Evolutionary conservation across 129 eudicot genomes (phyloP).

Genomic region (Deinandra increscens): DNA sequence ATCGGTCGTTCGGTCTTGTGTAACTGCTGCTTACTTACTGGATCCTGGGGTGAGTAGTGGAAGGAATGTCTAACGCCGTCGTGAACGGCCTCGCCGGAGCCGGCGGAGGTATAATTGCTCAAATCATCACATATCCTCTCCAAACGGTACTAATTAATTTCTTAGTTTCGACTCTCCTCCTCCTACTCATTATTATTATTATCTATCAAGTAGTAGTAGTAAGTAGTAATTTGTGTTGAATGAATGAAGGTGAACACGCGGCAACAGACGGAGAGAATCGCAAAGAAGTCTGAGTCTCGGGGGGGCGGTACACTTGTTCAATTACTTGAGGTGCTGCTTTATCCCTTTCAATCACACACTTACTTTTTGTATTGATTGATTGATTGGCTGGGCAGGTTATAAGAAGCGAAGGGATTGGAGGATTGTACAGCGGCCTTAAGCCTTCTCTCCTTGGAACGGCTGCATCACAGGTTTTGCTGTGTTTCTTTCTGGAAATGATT

Average conservation of each 20-base stretch:
- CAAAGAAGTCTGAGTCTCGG: conserved; percentile 39
- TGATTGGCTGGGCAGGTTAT: conserved; percentile 48
- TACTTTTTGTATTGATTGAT: background rate
- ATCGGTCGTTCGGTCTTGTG: too few species aligned
- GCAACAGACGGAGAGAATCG: conserved; percentile 89
- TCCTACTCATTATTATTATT: too few species aligned
- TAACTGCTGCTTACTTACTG: too few species aligned
- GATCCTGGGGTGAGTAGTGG: too few species aligned
- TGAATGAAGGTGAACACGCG: conserved; percentile 74
- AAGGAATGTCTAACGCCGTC: conserved; percentile 83
- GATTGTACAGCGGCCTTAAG: conserved; percentile 95
- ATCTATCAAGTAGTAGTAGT: background rate
- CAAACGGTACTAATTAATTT: conserved; percentile 68
- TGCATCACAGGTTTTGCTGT: conserved; percentile 49
- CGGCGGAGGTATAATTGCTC: conserved; percentile 93
- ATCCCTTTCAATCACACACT: too few species aligned
- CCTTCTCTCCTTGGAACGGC: conserved; percentile 97
- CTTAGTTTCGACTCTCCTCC: background rate
- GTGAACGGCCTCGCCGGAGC: conserved; percentile 95
- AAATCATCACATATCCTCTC: conserved; percentile 88
- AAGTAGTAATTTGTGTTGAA: background rate
- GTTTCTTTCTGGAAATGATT: background rate
- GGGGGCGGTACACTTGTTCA: conserved; percentile 70
- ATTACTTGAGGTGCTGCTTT: conserved; percentile 76
- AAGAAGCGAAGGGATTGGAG: conserved; percentile 77